Evolutionary conservation across 129 eudicot species (phyloP), one percentile per base, ranked within the genome.

Genomic region (Sambucus nigra): DNA sequence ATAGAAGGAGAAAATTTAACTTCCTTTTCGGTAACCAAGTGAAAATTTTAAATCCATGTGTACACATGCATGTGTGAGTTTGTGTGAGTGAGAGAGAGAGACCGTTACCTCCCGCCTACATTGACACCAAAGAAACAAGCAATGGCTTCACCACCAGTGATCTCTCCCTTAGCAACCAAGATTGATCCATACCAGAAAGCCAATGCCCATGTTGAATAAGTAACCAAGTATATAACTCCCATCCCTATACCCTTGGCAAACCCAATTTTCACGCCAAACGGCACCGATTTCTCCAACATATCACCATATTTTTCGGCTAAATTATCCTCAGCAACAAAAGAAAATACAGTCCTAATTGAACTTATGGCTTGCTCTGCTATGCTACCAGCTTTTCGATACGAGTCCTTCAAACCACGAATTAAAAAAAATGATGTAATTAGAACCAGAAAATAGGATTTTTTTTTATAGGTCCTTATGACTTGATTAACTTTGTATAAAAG

Each of bases 141-240:
- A 44, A 86, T 86, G 70, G 95, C 95, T 24, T 35, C 76, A 38
- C 95, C 95, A 15, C 84, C 87, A 0, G 74, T 47, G 63, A 86
- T 64, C 57, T 86, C 68, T 8, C 57, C 25, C 23, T 58, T 69
- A 5, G 77, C 63, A 40, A 86, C 76, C 65, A 86, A 68, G 66
- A 86, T 74, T 16, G 95, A 78, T 13, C 95, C 95, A 50, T 81
- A 86, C 92, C 95, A 86, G 53, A 81, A 86, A 24, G 95, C 95
- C 61, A 86, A 74, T 32, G 95, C 95, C 95, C 95, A 86, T 38
- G 95, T 86, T 10, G 81, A 52, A 47, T 86, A 86, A 28, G 92
- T 86, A 24, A 86, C 92, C 46, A 86, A 69, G 68, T 86, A 86
- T 24, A 86, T 86, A 22, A 86, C 87, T 22, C 92, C 95, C 41